Conservation (phyloP, 73 alveolate species). For the Paramecium sexaurelia region DNA sequence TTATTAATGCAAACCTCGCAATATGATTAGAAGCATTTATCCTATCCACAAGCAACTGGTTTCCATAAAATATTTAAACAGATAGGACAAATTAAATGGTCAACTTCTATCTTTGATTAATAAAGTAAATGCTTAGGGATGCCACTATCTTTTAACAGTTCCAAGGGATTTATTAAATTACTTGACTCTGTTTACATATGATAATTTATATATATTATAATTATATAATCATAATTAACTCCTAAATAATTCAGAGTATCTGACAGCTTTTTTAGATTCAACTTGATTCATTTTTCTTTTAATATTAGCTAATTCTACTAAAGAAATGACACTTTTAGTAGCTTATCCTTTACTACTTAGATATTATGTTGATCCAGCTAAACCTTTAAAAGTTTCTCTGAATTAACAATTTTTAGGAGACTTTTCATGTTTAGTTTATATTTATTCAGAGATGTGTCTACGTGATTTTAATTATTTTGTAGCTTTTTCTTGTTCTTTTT, state of each 20-base stretch:
- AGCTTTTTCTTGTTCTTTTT: conserved; percentile 15
- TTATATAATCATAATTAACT: conserved; percentile 27
- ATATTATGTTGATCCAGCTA: conserved; percentile 24
- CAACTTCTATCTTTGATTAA: conserved; percentile 46
- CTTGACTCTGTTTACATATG: conserved; percentile 12
- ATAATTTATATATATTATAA: background rate
- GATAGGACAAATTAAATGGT: conserved; percentile 46
- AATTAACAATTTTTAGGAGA: background rate
- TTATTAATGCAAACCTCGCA: conserved; percentile 50
- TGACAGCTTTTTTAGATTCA: conserved; percentile 28
- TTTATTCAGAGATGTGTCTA: background rate
- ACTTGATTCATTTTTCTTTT: conserved; percentile 39
- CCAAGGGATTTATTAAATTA: conserved; percentile 4
- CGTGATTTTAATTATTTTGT: background rate
- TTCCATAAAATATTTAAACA: conserved; percentile 51
- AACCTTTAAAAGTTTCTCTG: background rate
- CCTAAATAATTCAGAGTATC: conserved; percentile 35
- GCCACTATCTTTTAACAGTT: conserved; percentile 25
- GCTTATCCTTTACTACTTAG: conserved; percentile 35
- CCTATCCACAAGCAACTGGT: conserved; percentile 59
- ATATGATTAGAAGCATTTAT: conserved; percentile 44
- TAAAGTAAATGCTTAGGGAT: conserved; percentile 5
- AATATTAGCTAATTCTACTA: conserved; percentile 35
- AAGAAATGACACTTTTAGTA: background rate
- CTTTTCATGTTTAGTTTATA: background rate